A percentile compares a stretch with the other conserved stretches of the same genome.
phyloP scores from a whole-genome alignment of 176 grass and related monocot genomes.

The Carex parvula region DNA sequence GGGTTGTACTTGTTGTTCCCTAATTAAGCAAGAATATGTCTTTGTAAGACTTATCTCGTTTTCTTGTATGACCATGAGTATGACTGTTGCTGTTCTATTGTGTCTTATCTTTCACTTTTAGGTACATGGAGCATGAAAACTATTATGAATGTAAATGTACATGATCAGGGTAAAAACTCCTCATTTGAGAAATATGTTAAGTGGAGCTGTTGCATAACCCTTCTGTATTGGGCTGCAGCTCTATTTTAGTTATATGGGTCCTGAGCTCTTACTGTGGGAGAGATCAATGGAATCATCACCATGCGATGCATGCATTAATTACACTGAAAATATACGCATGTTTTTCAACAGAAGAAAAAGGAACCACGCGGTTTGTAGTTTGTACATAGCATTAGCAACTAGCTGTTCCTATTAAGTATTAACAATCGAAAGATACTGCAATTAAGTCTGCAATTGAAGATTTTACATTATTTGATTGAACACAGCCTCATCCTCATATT shows the following conservation, averaged over 20 bases:
- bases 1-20: slow-evolving; percentile 26
- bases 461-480: slow-evolving; percentile 3
- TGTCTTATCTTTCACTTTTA: neutral
- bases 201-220: neutral
- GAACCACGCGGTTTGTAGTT: neutral
- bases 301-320: no score
- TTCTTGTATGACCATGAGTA: slow-evolving; percentile 22
- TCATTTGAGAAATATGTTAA: slow-evolving; percentile 10
- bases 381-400: slow-evolving; percentile 3
- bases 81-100: neutral
- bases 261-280: neutral
- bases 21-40: slow-evolving; percentile 23
- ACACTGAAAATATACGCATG: neutral
- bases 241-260: neutral
- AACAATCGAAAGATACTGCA: neutral
- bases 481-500: neutral
- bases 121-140: slow-evolving; percentile 18
- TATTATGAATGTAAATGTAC: slow-evolving; percentile 4
- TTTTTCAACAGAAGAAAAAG: neutral
- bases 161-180: neutral
- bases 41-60: slow-evolving; percentile 27
- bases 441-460: neutral
- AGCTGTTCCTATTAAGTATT: neutral
- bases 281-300: no score
- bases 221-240: neutral